A percentile compares a stretch with the other conserved stretches of the same genome.
Conservation (phyloP, 2,329 filamentous ascomycete species). For the Penicillium sclerotigenum region DNA sequence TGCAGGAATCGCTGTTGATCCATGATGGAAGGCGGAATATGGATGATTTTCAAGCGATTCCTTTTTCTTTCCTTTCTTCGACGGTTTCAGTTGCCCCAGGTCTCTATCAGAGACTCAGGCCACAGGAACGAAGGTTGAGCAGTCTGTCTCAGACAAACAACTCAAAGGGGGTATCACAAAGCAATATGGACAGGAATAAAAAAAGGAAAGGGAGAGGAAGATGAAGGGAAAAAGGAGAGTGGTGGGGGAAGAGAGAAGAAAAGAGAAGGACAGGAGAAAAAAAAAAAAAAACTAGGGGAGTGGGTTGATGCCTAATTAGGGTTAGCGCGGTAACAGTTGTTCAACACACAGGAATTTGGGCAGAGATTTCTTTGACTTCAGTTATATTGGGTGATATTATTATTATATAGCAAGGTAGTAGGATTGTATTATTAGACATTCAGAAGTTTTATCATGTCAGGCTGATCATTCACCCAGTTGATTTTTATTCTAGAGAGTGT, state of each 20-base stretch:
- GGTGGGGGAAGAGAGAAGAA: slow-evolving; percentile 17
- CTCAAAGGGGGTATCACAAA: slow-evolving; percentile 34
- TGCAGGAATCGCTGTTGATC: slow-evolving; percentile 79
- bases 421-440: background rate
- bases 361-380: slow-evolving; percentile 1
- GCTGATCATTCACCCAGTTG: background rate
- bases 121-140: slow-evolving; percentile 25
- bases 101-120: slow-evolving; percentile 10
- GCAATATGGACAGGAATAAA: slow-evolving; percentile 20
- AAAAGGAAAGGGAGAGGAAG: slow-evolving; percentile 19
- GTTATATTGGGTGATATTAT: background rate
- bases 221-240: slow-evolving; percentile 21
- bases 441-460: background rate
- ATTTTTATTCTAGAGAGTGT: too few species aligned
- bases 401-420: background rate
- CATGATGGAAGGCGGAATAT: slow-evolving; percentile 51
- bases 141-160: slow-evolving; percentile 32
- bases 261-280: slow-evolving; percentile 10
- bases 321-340: slow-evolving; percentile 16
- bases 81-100: slow-evolving; percentile 8
- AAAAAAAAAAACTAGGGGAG: slow-evolving; percentile 24
- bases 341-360: slow-evolving; percentile 8
- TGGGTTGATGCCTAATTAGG: slow-evolving; percentile 14
- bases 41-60: slow-evolving; percentile 6
- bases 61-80: slow-evolving; percentile 2